phyloP scores from a whole-genome alignment of 192 early-diverging fungal species.

The Umbelopsis vinacea region DNA sequence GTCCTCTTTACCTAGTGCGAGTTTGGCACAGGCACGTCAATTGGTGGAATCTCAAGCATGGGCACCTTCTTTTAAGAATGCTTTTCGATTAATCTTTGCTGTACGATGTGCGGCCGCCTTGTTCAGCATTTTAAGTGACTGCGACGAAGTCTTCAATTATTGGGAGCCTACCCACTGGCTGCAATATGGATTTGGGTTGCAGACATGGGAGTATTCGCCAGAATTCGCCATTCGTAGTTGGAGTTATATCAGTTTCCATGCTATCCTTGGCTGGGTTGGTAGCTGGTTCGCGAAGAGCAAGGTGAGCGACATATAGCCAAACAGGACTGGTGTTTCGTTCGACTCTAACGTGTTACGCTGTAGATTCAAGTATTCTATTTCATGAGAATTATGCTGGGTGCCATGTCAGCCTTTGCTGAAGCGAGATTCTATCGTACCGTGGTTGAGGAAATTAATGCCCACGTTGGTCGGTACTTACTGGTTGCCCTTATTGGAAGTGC shows the following conservation, averaged over 20 bases:
- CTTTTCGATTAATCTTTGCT: conserved; percentile 57
- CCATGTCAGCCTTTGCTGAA: conserved; percentile 62
- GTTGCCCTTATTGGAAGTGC: conserved; percentile 69
- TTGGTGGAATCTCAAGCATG: conserved; percentile 32
- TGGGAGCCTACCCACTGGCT: conserved; percentile 95
- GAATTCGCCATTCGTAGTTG: conserved; percentile 89
- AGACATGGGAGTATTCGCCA: conserved; percentile 98
- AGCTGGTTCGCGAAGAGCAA: conserved; percentile 48
- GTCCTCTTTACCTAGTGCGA: not conserved
- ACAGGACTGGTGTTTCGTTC: not conserved
- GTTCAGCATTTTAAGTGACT: conserved; percentile 69
- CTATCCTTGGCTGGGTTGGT: conserved; percentile 47
- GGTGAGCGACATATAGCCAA: conserved; percentile 27
- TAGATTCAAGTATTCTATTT: conserved; percentile 80
- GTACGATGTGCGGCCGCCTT: conserved; percentile 59
- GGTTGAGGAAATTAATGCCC: conserved; percentile 59
- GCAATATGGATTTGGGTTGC: conserved; percentile 80
- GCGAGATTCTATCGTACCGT: conserved; percentile 70
- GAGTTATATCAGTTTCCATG: conserved; percentile 72
- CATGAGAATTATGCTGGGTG: conserved; percentile 62
- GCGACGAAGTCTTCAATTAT: conserved; percentile 94
- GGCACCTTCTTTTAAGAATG: conserved; percentile 35
- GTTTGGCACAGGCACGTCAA: not conserved
- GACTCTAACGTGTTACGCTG: not conserved
- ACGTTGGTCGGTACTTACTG: conserved; percentile 69